Evolutionary conservation across 2,329 filamentous ascomycete species (phyloP).

Genomic region (Corynespora cassiicola): DNA sequence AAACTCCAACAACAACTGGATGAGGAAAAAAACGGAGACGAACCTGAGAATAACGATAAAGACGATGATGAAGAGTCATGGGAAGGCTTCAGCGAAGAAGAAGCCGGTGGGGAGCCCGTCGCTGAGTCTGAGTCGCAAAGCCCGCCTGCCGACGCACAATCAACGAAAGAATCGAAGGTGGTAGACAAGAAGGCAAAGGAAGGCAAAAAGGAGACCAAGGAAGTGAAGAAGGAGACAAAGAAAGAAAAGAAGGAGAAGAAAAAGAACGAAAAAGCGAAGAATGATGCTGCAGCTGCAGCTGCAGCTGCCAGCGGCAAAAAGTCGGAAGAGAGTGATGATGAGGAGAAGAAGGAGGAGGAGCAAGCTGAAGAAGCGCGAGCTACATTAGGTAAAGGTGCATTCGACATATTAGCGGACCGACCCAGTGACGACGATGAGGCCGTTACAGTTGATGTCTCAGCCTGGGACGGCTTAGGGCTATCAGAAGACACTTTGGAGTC

Average conservation of each 20-base stretch:
- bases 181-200: constrained; percentile 32
- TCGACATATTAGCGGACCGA: constrained; percentile 62
- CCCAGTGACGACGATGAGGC: constrained; percentile 59
- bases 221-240: constrained; percentile 22
- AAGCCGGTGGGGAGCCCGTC: constrained; percentile 2
- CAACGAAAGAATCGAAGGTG: too few relatives aligned
- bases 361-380: constrained; percentile 22
- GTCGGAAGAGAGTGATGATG: constrained; percentile 18
- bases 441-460: constrained; percentile 73
- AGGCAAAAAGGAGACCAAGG: constrained; percentile 21
- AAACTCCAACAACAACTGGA: too few relatives aligned
- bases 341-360: constrained; percentile 30
- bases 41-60: neutral
- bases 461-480: constrained; percentile 78
- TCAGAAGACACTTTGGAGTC: constrained; percentile 75
- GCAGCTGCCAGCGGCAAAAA: too few relatives aligned
- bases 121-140: too few relatives aligned
- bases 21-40: constrained; percentile 21
- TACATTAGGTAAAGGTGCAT: constrained; percentile 49
- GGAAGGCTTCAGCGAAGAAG: constrained; percentile 37
- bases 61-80: constrained; percentile 23
- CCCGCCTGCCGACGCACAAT: too few relatives aligned
- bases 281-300: too few relatives aligned
- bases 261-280: constrained; percentile 31
- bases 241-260: constrained; percentile 25